These are phyloP conservation scores for Pythium volutum DNA, from an alignment of 352 stramenopile genomes.

Conservation along the genomic window DNA sequence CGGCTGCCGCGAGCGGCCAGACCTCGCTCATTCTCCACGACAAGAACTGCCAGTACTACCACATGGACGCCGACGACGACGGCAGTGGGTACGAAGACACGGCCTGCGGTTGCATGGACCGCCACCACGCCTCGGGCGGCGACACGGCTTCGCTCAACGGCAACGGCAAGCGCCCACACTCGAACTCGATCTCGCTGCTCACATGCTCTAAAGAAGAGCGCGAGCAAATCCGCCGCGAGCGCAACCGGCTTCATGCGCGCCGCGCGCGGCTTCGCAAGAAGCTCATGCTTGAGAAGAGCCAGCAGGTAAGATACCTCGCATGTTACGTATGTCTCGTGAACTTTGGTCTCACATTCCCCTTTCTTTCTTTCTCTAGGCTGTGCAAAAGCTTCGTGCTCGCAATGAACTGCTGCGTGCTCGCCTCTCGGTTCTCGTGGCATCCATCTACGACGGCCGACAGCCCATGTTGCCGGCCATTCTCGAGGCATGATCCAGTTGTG, in stretches of 20 bases:
- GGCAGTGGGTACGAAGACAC: conserved; percentile 25
- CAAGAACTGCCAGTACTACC: conserved; percentile 38
- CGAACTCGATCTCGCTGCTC: conserved; percentile 28
- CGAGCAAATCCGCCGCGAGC: conserved; percentile 66
- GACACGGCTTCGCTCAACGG: conserved; percentile 31
- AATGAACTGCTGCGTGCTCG: conserved; percentile 64
- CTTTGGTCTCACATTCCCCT: conserved; percentile 7
- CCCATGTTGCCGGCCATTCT: conserved; percentile 19
- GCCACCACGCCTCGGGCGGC: conserved; percentile 9
- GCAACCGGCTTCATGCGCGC: conserved; percentile 71
- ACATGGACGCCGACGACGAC: conserved; percentile 29
- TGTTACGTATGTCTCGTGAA: background rate
- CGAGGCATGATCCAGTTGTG: conserved; percentile 13
- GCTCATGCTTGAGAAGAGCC: conserved; percentile 73
- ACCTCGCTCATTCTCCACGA: conserved; percentile 39
- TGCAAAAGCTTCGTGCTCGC: conserved; percentile 53
- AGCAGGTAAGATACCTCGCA: conserved; percentile 38
- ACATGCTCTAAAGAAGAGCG: conserved; percentile 65
- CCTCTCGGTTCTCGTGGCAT: conserved; percentile 52
- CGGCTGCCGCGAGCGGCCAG: conserved; percentile 25
- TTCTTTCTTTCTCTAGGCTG: conserved; percentile 31
- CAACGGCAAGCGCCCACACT: conserved; percentile 41
- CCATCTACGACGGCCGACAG: conserved; percentile 49
- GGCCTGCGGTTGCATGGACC: conserved; percentile 23
- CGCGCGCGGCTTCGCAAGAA: conserved; percentile 77